These are phyloP conservation scores for Fusarium paranaense DNA, from an alignment of 2,329 filamentous ascomycete genomes.

Conservation along the genomic window DNA sequence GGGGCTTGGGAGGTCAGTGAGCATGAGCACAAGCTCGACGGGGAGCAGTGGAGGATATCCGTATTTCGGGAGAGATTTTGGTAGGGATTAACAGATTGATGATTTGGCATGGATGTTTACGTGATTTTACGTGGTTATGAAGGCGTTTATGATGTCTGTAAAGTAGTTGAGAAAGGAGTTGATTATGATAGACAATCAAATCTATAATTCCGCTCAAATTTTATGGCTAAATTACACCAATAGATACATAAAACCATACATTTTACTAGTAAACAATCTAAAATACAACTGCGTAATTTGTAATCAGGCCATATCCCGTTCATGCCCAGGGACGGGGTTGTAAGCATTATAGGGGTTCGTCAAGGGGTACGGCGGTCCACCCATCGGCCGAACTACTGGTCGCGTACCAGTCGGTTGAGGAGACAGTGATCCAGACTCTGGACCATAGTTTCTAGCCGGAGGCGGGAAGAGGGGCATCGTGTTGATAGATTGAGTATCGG, in stretches of 20 bases:
- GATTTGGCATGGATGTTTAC: neutral
- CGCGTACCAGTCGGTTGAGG: neutral
- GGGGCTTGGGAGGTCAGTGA: slow-evolving; percentile 16
- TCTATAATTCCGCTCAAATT: neutral
- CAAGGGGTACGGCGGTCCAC: neutral
- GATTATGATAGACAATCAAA: neutral
- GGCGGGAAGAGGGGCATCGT: neutral
- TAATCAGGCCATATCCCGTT: neutral
- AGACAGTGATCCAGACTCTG: neutral
- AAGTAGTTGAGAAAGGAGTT: neutral
- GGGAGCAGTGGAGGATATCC: neutral
- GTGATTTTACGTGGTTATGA: neutral
- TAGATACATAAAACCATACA: neutral
- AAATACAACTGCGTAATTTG: no score
- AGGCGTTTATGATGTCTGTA: neutral
- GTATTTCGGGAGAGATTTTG: neutral
- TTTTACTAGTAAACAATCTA: neutral
- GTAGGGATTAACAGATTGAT: slow-evolving; percentile 1
- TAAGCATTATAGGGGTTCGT: neutral
- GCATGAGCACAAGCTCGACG: slow-evolving; percentile 19
- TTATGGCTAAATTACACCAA: neutral
- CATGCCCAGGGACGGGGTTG: neutral
- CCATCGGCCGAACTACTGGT: neutral
- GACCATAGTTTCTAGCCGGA: neutral
- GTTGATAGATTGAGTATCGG: neutral